Conservation (phyloP, 129 eudicot species). For the Pittosporum tobira region DNA sequence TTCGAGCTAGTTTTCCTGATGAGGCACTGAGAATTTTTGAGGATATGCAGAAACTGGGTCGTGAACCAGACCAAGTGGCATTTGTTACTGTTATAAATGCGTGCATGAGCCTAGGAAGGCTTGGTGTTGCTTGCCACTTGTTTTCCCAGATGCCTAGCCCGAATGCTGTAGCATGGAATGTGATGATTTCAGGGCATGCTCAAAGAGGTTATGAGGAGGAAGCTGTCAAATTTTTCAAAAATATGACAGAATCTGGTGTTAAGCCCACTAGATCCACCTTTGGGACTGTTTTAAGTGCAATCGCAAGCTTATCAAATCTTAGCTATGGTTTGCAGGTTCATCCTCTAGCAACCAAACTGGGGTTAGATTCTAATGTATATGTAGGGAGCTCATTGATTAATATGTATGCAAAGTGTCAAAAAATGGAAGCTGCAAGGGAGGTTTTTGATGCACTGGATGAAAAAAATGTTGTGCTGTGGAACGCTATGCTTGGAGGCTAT, state of each 20-base stretch:
- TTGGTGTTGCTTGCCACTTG: slow-evolving; percentile 52
- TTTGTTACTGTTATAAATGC: slow-evolving; percentile 63
- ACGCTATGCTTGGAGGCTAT: slow-evolving; percentile 84
- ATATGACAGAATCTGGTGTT: slow-evolving; percentile 47
- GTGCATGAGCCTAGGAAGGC: slow-evolving; percentile 50
- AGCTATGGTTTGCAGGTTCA: slow-evolving; percentile 70
- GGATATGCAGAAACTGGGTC: slow-evolving; percentile 50
- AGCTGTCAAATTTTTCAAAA: slow-evolving; percentile 44
- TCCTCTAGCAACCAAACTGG: slow-evolving; percentile 63
- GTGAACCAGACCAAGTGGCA: slow-evolving; percentile 72
- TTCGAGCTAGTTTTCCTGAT: slow-evolving; percentile 45
- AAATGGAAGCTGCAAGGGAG: slow-evolving; percentile 49
- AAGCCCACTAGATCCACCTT: slow-evolving; percentile 72
- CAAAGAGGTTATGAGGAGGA: slow-evolving; percentile 46
- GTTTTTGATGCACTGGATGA: slow-evolving; percentile 57
- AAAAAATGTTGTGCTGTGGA: slow-evolving; percentile 68
- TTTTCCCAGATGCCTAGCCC: slow-evolving; percentile 53
- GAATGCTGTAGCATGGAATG: slow-evolving; percentile 74
- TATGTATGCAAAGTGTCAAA: slow-evolving; percentile 84
- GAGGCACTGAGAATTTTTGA: slow-evolving; percentile 51
- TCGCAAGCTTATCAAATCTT: slow-evolving; percentile 47
- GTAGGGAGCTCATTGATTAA: slow-evolving; percentile 82
- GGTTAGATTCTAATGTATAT: slow-evolving; percentile 74
- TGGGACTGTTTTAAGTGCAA: slow-evolving; percentile 84
- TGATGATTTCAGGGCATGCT: slow-evolving; percentile 88